phyloP scores from a whole-genome alignment of 805 yeast genomes.

The Wickerhamomyces xylosicus region DNA sequence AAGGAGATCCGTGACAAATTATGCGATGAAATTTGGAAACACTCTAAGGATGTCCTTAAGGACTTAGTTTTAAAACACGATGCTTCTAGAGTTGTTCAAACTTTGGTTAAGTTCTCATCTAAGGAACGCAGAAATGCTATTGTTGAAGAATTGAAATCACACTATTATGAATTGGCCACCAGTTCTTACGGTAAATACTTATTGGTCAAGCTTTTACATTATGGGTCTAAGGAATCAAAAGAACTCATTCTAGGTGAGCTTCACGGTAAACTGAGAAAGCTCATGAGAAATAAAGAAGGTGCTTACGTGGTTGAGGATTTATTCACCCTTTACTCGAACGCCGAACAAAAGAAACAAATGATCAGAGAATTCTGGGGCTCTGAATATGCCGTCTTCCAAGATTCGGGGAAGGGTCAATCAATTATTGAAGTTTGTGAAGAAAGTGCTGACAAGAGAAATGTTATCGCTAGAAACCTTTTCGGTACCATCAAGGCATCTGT shows the following conservation, averaged over 20 bases:
- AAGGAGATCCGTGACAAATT: slow-evolving; percentile 67
- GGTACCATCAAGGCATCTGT: slow-evolving; percentile 86
- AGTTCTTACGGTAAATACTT: slow-evolving; percentile 91
- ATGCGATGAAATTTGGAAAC: slow-evolving; percentile 76
- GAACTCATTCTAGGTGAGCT: slow-evolving; percentile 69
- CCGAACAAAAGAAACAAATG: slow-evolving; percentile 82
- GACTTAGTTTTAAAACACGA: slow-evolving; percentile 93
- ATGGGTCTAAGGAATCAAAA: slow-evolving; percentile 79
- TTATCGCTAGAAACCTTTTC: slow-evolving; percentile 63
- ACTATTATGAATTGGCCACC: slow-evolving; percentile 74
- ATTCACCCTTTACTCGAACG: slow-evolving; percentile 72
- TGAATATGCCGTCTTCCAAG: slow-evolving; percentile 84
- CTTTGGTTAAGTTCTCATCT: slow-evolving; percentile 76
- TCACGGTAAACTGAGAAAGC: slow-evolving; percentile 82
- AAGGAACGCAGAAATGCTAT: slow-evolving; percentile 70
- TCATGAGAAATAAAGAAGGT: slow-evolving; percentile 96
- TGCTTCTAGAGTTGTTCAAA: slow-evolving; percentile 92
- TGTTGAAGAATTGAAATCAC: slow-evolving; percentile 59
- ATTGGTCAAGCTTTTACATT: slow-evolving; percentile 79
- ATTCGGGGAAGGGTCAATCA: slow-evolving; percentile 51
- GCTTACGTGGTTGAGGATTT: slow-evolving; percentile 95
- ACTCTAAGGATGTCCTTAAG: slow-evolving; percentile 63
- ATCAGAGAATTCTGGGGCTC: slow-evolving; percentile 96
- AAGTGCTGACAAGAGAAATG: slow-evolving; percentile 66
- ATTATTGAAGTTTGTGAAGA: slow-evolving; percentile 58